Conservation (phyloP, 106 monocot species). For the Allium cepa region DNA sequence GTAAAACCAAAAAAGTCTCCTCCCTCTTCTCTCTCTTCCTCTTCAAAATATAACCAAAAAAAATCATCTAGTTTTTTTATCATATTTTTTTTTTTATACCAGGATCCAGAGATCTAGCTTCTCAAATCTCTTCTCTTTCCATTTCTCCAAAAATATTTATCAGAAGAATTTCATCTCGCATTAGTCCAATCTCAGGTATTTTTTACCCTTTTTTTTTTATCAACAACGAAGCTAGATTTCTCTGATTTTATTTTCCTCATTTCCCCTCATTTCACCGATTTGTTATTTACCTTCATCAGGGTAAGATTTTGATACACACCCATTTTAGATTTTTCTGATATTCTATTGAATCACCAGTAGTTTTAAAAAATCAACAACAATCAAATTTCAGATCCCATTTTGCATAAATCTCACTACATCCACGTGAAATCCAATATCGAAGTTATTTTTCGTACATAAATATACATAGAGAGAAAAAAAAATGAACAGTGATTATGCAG, state of each 20-base stretch:
- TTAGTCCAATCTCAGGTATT: constrained; percentile 3
- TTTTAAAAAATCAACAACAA: neutral
- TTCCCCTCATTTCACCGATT: neutral
- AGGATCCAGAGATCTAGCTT: constrained; percentile 5
- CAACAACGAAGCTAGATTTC: neutral
- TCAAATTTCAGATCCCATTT: neutral
- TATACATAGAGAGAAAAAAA: neutral
- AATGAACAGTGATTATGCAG: constrained; percentile 36
- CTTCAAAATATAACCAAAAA: neutral
- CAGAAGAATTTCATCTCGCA: neutral
- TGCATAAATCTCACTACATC: neutral
- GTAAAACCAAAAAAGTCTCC: neutral
- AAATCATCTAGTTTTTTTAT: neutral
- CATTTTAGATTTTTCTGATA: neutral
- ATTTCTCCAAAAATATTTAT: too few relatives aligned
- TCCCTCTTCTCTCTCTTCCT: constrained; percentile 4
- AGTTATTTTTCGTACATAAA: neutral
- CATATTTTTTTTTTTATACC: neutral
- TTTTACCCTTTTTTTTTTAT: neutral
- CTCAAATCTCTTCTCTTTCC: neutral
- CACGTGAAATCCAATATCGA: constrained; percentile 3
- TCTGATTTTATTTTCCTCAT: neutral
- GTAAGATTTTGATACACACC: constrained; percentile 3
- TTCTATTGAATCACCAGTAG: neutral
- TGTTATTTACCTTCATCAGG: neutral